Evolutionary conservation across 495 filamentous ascomycete species (phyloP), one percentile per base, ranked within the genome.

Genomic region (Elasticomyces elasticus): DNA sequence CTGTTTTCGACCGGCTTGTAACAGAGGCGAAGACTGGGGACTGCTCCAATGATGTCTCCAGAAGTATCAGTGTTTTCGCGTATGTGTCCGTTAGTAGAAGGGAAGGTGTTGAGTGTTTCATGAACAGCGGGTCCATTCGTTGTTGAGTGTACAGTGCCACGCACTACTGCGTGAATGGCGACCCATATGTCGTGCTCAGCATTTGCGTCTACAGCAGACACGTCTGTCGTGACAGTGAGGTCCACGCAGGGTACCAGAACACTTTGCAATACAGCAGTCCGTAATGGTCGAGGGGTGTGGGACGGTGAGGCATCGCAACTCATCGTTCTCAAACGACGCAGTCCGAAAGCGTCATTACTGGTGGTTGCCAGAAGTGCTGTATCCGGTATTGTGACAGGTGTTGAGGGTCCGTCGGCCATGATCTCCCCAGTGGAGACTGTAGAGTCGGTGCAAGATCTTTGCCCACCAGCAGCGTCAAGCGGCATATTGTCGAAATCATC

Each of bases 131-230:
- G n/a, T n/a, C n/a, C n/a, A n/a, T n/a, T n/a, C n/a, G n/a, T n/a
- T 9, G 17, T 13, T 33, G n/a, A 13, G n/a, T 25, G 24, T 4
- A n/a, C 23, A 44, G 15, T 40, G 11, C 42, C 22, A 5, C 23
- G 42, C 26, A 58, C 54, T 26, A 45, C 50, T 15, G 59, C 54
- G 13, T 58, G 44, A 6, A 55, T 51, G 3, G 55, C 54, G 6
- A 62, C 55, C 59, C 59, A 62, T 7, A 58, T 26, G 38, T 55
- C 54, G 12, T 38, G 24, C 35, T 58, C 58, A 12, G 30, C 4
- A 41, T 25, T 25, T 10, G 58, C 42, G 30, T 62, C 59, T 3
- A 62, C 30, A 6, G 33, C 27, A 3, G 22, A 12, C 5, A 10
- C 13, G 40, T 56, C 54, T 7, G 37, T 9, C n/a, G 17, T 50